Evolutionary conservation across 768 basidiomycete genomes (phyloP), one percentile per base, ranked within the genome.

Genomic region (Gloeophyllum trabeum): DNA sequence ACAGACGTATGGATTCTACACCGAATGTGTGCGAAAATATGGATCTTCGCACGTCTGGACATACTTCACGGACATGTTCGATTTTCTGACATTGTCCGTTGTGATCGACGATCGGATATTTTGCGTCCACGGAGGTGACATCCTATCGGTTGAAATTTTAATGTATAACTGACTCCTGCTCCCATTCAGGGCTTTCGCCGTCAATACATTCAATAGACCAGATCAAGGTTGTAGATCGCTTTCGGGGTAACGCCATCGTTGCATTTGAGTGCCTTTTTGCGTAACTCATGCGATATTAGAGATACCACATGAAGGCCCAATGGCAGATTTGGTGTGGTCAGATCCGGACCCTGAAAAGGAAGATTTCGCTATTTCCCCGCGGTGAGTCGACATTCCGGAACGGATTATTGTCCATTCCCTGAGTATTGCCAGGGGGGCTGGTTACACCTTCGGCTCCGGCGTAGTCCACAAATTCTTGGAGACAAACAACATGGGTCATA

Each of bases 41-140:
- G 93, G 92, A 42, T 83, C 88, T 2, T 81, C 92, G 24, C 83
- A 86, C 52, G 94, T 97, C 24, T 99, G 96, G 96, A 92, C 90
- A 21, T 97, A 98, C 62, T 98, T 99, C 56, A 99, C 96, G 46
- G 96, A 99, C 65, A 96, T 99, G 94, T 99, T 99, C 62, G 96
- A 99, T 68, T 99, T 92, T 67, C 64, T 99, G 51, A 98, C 96
- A 7, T 69, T 99, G 43, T 92, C 89, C 24, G 93, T 94, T 43
- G 96, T 99, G 47, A 97, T 99, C 53, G 96, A 99, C 64, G 92
- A 99, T 67, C 82, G 81, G 55, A 97, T 99, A 72, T 97, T 99
- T 61, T 99, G 96, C 53, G 94, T 99, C 6, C 96, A 99, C 52
- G 96, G 96, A 53, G 94, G 94, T 90, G 51, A 43, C n/a, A n/a